Evolutionary conservation across 345 rosid species (phyloP), one percentile per base, ranked within the genome.

Genomic region (Isatis tinctoria): DNA sequence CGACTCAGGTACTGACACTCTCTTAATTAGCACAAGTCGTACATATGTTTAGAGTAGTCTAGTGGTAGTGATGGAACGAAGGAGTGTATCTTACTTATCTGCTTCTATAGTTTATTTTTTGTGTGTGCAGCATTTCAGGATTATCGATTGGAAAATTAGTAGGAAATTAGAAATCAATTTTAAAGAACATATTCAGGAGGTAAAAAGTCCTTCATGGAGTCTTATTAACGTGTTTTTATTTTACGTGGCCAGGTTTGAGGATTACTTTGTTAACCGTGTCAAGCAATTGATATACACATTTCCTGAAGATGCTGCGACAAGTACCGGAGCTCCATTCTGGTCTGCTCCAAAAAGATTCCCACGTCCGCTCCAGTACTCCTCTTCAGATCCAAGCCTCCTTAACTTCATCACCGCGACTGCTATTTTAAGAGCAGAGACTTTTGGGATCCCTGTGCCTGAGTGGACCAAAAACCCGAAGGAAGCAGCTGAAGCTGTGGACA

Each of bases 221-320:
- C 65, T 22, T 36, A 2, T 8, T 62, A 14, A 41, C 18, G 51
- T 32, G 11, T 22, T 9, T 79, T 72, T 56, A 24, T 68, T 60
- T 60, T 65, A 48, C 49, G 49, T 49, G 26, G 56, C 59, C 75
- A 92, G 98, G 88, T 92, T 92, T 72, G 98, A 90, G 82, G 98
- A 92, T 73, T 88, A 92, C 79, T 92, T 90, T 76, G 83, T 81
- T 36, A 82, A 87, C 75, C 95, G 97, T 20, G 91, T 90, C 71
- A 90, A 87, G 88, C 95, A 92, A 68, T 56, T 88, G 82, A 81
- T 78, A 60, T 92, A 60, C 75, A 90, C 95, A 63, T 92, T 92
- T 70, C 97, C 98, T 10, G 98, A 92, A 78, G 91, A 92, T 80
- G 96, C 98, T 65, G 84, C 76, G 24, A 87, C 88, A 18, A 88